These are phyloP conservation scores for Mallotus repandus DNA, from an alignment of 441 rosid species.

Conservation along the genomic window DNA sequence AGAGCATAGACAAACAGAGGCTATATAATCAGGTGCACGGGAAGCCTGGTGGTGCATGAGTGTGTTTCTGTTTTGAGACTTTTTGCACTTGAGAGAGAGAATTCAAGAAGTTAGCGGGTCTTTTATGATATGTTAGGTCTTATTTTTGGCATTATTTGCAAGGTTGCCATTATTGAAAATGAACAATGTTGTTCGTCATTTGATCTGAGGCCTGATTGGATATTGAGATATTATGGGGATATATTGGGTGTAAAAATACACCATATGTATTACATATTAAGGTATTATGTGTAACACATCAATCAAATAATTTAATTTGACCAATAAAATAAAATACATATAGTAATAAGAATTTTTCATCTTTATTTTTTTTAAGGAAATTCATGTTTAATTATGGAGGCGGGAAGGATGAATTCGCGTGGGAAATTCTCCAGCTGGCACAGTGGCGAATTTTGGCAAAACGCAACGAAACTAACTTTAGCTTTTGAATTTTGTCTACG, in stretches of 20 bases:
- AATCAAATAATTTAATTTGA: too few species aligned
- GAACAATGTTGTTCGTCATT: neutral
- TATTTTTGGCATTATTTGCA: conserved; percentile 3
- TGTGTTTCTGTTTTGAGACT: conserved; percentile 19
- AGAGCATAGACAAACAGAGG: neutral
- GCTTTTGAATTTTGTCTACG: conserved; percentile 4
- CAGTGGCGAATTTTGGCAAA: neutral
- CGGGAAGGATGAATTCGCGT: neutral
- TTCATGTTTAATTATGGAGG: neutral
- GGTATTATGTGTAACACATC: too few species aligned
- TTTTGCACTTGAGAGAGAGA: conserved; percentile 15
- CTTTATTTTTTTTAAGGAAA: too few species aligned
- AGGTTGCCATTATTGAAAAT: neutral
- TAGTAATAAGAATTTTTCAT: too few species aligned
- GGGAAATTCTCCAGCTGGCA: neutral
- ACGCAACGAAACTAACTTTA: neutral
- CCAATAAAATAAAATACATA: too few species aligned
- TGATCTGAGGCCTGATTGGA: neutral
- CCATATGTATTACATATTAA: too few species aligned
- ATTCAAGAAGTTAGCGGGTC: conserved; percentile 22
- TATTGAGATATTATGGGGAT: conserved; percentile 1
- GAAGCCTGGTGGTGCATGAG: neutral
- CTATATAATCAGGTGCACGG: neutral
- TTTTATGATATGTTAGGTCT: neutral
- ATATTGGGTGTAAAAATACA: neutral